Conservation (phyloP, 805 yeast genomes). For the Torulaspora indica region DNA sequence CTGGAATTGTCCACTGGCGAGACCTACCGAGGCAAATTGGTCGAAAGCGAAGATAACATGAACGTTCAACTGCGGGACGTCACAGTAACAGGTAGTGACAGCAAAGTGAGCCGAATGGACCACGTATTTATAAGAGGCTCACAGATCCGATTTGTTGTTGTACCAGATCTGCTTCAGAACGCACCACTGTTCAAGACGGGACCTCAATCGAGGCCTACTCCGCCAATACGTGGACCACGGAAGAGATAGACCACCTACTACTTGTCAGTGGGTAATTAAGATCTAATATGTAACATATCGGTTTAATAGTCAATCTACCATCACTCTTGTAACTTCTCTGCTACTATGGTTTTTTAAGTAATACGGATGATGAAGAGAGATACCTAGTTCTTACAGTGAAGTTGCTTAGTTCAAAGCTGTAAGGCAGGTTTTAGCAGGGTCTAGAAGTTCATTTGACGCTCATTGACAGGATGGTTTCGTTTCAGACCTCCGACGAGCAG, state of each 20-base stretch:
- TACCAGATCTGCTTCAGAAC: constrained; percentile 82
- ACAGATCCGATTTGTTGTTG: constrained; percentile 72
- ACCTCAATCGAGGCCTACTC: constrained; percentile 56
- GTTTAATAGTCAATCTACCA: neutral
- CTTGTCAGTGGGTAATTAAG: neutral
- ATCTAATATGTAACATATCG: neutral
- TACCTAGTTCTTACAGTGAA: neutral
- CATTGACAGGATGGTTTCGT: constrained; percentile 14
- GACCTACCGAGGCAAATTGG: constrained; percentile 78
- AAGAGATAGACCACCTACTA: constrained; percentile 15
- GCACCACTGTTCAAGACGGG: constrained; percentile 80
- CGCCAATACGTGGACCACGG: constrained; percentile 63
- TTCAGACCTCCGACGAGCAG: constrained; percentile 25
- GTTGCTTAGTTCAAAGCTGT: neutral
- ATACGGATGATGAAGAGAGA: neutral
- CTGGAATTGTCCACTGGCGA: constrained; percentile 83
- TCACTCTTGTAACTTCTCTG: neutral
- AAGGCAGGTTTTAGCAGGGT: neutral
- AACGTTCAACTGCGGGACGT: constrained; percentile 82
- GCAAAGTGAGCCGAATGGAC: constrained; percentile 68
- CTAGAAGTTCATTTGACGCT: neutral
- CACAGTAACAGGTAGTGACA: constrained; percentile 70
- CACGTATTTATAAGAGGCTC: constrained; percentile 91
- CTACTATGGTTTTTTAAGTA: neutral
- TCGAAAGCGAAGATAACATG: constrained; percentile 92